Base-by-base conservation (phyloP, 176 grass and related monocot genomes). In the Carex kokanica region DNA sequence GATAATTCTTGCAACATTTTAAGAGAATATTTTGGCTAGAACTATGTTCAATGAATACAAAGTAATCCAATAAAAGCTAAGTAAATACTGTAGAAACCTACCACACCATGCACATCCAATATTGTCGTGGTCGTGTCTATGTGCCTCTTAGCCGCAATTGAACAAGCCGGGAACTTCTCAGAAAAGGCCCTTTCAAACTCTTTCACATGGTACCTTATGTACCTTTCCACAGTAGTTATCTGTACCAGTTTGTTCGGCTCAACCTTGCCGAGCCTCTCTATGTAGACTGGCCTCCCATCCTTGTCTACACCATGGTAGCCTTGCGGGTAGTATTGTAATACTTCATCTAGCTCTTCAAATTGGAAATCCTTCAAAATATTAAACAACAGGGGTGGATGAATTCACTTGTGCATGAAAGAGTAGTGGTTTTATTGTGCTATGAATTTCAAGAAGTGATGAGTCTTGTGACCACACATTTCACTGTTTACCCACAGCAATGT, bases 71-170 rank as follows among this genome's bases (percentile, higher is more conserved):
- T 17, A 83, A 34, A 84, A 27, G 6, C 18, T 15, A 16, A 73
- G 64, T 60, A 55, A 68, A 55, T 20, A 32, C n/a, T 60, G 36
- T 81, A 60, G 23, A 7, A 41, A 88, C 93, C 14, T 95, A 99
- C 96, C 91, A 99, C 93, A 11, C 96, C 96, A 52, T 99, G 91
- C 64, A 99, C 96, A 90, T 99, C 96, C 65, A 99, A 72, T 89
- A 99, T 99, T 71, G 96, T 99, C 29, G 96, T 95, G 60, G 91
- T 92, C 43, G 93, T 94, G 70, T 91, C 89, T 60, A 99, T 88
- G 78, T 93, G 96, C 81, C 90, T 95, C 94, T 99, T 93, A 78
- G 89, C 91, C 72, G 93, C 73, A 92, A 99, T 69, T 52, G 93
- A 91, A 78, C 96, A 99, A 80, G 96, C 89, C 55, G 93, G 88